Evolutionary conservation across 1,284 basidiomycete genomes (phyloP).

Genomic region (Tilletiopsis washingtonensis): DNA sequence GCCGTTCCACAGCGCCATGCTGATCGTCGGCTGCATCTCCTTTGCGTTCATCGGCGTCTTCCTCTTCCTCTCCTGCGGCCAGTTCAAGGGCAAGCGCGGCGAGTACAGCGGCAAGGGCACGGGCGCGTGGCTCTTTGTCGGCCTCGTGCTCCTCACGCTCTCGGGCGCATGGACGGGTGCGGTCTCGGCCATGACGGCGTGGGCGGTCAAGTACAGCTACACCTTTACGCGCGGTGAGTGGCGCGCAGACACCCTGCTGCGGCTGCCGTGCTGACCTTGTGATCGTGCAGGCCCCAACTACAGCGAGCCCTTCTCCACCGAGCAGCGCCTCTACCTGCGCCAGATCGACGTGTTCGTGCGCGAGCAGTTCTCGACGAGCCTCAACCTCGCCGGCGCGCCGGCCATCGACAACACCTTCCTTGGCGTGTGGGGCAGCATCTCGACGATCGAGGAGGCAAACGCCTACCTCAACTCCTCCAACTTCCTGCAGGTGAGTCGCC

Average conservation of each 20-base stretch:
- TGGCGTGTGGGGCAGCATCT: constrained; percentile 4
- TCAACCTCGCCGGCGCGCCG: constrained; percentile 8
- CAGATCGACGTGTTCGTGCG: constrained; percentile 11
- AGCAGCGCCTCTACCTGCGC: constrained; percentile 17
- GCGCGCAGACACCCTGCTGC: too few species aligned
- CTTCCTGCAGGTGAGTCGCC: too few species aligned
- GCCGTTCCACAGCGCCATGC: constrained; percentile 7
- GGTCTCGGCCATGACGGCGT: constrained; percentile 25
- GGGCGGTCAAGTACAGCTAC: constrained; percentile 14
- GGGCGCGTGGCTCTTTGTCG: constrained; percentile 21
- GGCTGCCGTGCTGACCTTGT: too few species aligned
- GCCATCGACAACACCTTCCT: not conserved
- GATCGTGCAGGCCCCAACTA: constrained; percentile 13
- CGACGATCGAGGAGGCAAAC: constrained; percentile 12
- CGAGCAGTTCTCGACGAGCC: constrained; percentile 8
- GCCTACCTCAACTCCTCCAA: constrained; percentile 26
- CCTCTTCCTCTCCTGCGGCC: constrained; percentile 20
- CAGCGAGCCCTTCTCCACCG: constrained; percentile 18
- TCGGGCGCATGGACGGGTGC: constrained; percentile 23
- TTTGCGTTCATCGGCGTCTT: constrained; percentile 24
- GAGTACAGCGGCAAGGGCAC: constrained; percentile 35
- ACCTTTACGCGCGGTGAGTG: too few species aligned
- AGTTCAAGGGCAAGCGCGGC: constrained; percentile 27
- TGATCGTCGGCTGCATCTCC: constrained; percentile 19
- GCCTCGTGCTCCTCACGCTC: constrained; percentile 19